Conservation (phyloP, 805 yeast genomes). For the Nematodospora valgi region DNA sequence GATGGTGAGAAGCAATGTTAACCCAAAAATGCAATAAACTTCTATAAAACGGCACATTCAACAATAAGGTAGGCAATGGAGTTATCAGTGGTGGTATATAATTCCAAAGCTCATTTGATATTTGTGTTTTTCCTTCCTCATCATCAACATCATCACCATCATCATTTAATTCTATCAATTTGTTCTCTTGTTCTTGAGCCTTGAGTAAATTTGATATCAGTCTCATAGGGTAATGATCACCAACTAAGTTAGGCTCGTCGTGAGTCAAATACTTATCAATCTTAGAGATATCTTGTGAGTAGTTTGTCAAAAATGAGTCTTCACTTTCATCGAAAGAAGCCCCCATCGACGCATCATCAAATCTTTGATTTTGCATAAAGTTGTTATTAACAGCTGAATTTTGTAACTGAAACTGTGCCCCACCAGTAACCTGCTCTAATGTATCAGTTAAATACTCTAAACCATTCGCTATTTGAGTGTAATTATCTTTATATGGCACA, state of each 20-base stretch:
- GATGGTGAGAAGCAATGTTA: constrained; percentile 53
- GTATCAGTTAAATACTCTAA: constrained; percentile 23
- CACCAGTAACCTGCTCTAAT: constrained; percentile 22
- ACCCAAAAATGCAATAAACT: constrained; percentile 63
- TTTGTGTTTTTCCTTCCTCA: not conserved
- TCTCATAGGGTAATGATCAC: constrained; percentile 3
- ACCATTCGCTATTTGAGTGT: constrained; percentile 23
- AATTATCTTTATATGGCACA: constrained; percentile 1
- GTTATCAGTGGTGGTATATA: constrained; percentile 30
- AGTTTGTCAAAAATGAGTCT: constrained; percentile 21
- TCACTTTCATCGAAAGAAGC: not conserved
- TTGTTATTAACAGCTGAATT: constrained; percentile 25
- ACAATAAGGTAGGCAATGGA: constrained; percentile 61
- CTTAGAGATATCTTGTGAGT: constrained; percentile 34
- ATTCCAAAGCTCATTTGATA: constrained; percentile 10
- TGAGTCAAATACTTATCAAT: constrained; percentile 25
- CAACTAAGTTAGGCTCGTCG: not conserved
- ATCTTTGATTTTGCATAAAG: constrained; percentile 13
- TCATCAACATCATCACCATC: constrained; percentile 7
- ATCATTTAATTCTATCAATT: constrained; percentile 4
- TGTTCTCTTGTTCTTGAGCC: not conserved
- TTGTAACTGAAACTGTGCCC: constrained; percentile 21
- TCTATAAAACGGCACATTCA: constrained; percentile 56
- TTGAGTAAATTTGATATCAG: not conserved
- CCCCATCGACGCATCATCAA: not conserved